Evolutionary conservation across 306 rosid species (phyloP).

Genomic region (Fragaria vesca): DNA sequence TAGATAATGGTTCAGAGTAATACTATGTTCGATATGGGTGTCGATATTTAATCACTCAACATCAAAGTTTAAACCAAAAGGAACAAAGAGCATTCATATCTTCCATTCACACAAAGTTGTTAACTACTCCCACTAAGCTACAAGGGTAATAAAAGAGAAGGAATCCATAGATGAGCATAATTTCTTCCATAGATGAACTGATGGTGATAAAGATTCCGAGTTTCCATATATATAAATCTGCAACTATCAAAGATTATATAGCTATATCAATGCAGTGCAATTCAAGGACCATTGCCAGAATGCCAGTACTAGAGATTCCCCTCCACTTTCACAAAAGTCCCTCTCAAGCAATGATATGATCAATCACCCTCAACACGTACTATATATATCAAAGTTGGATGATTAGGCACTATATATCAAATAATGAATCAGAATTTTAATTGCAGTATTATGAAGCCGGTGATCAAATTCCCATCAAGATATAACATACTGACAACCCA

Average conservation of each 20-base stretch:
- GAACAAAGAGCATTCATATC: neutral
- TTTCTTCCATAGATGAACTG: neutral
- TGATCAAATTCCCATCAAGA: neutral
- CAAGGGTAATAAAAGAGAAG: neutral
- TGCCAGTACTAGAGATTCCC: conserved; percentile 25
- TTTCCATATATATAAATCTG: conserved; percentile 20
- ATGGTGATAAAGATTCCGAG: conserved; percentile 34
- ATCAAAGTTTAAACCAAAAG: neutral
- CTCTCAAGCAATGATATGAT: conserved; percentile 31
- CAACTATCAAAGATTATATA: conserved; percentile 18
- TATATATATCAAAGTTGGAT: neutral
- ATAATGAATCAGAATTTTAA: neutral
- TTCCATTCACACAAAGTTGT: neutral
- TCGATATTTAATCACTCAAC: too few species aligned
- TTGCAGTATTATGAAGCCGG: neutral
- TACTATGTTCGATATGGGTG: too few species aligned
- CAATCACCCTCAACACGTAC: neutral
- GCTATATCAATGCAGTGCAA: neutral
- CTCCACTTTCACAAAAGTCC: conserved; percentile 21
- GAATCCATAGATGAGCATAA: neutral
- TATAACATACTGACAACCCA: neutral
- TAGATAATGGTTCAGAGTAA: neutral
- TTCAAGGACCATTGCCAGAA: conserved; percentile 29
- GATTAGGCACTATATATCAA: neutral
- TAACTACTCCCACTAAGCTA: neutral